Evolutionary conservation across 2,329 filamentous ascomycete species (phyloP).

Genomic region (Trichophyton rubrum): DNA sequence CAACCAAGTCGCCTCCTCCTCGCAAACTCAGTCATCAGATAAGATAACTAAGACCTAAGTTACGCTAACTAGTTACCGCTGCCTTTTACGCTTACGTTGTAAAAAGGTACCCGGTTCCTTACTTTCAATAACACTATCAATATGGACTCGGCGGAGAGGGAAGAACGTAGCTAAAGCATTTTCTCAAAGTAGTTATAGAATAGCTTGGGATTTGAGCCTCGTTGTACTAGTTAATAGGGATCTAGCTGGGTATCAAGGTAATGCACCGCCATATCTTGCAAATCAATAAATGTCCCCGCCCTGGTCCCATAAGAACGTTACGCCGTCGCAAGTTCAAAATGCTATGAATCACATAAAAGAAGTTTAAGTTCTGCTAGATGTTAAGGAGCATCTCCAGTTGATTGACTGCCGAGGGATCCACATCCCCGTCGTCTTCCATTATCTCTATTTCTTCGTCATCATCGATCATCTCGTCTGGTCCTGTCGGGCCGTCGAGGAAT

Average conservation of each 20-base stretch:
- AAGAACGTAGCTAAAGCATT: too few species aligned
- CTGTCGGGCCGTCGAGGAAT: not conserved
- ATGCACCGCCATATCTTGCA: not conserved
- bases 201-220: not conserved
- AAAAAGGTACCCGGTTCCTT: too few species aligned
- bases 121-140: too few species aligned
- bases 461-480: not conserved
- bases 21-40: not conserved
- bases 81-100: too few species aligned
- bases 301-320: not conserved
- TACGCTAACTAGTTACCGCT: too few species aligned
- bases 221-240: not conserved
- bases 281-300: not conserved
- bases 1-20: not conserved
- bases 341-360: not conserved
- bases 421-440: constrained; percentile 8
- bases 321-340: not conserved
- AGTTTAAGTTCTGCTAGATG: not conserved
- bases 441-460: constrained; percentile 6
- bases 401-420: constrained; percentile 11
- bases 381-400: constrained; percentile 10
- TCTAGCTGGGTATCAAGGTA: not conserved
- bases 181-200: not conserved
- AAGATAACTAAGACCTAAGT: not conserved
- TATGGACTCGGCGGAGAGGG: too few species aligned